Conservation (phyloP, 305 asterid species). For the Rubia balearica region DNA sequence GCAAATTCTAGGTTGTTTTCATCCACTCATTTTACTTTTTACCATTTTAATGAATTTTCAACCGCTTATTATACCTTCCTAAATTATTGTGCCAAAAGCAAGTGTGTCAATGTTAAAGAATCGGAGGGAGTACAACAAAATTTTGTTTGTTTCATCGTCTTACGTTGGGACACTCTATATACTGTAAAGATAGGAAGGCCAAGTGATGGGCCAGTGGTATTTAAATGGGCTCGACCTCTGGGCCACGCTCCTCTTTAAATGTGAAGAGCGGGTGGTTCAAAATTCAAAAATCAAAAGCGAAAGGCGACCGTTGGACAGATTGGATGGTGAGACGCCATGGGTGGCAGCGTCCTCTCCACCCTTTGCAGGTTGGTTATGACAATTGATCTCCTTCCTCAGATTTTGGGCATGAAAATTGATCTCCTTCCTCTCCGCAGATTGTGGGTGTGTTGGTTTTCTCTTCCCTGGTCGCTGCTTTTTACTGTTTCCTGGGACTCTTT, state of each 20-base stretch:
- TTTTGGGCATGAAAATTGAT: neutral
- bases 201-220: no score
- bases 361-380: constrained; percentile 49
- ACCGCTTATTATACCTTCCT: no score
- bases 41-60: no score
- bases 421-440: constrained; percentile 31
- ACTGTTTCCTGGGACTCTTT: constrained; percentile 77
- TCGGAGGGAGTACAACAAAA: no score
- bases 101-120: no score
- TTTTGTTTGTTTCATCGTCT: no score
- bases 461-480: constrained; percentile 58
- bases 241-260: neutral
- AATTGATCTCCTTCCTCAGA: neutral
- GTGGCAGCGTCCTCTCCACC: constrained; percentile 95
- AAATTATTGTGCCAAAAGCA: no score
- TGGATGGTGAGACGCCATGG: constrained; percentile 63
- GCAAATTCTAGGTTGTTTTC: no score
- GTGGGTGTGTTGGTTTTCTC: constrained; percentile 70
- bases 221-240: no score
- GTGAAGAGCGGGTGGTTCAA: neutral
- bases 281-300: neutral
- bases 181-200: no score
- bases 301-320: neutral
- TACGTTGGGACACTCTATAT: no score
- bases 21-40: no score